A percentile compares a stretch with the other conserved stretches of the same genome.
Conservation (phyloP, 2,329 filamentous ascomycete species). For the Fusarium sambucinum region DNA sequence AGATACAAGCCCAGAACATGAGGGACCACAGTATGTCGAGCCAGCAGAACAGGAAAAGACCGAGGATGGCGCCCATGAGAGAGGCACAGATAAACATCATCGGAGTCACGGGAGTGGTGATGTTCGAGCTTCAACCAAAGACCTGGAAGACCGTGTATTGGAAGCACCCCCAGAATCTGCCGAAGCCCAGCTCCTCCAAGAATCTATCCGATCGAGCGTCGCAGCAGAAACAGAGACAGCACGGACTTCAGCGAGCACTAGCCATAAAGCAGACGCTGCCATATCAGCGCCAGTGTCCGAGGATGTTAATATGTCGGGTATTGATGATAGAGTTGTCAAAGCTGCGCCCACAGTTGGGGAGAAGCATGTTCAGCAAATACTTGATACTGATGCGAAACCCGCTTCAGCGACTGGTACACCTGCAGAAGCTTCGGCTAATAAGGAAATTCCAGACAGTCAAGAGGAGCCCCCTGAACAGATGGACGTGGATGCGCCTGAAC, state of each 20-base stretch:
- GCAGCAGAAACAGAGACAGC: conserved; percentile 30
- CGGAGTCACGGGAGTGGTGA: conserved; percentile 4
- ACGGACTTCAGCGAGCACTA: conserved; percentile 3
- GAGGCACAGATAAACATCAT: conserved; percentile 40
- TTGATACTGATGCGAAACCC: neutral
- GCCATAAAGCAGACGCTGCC: conserved; percentile 10
- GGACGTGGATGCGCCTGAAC: conserved; percentile 52
- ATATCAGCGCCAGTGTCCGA: conserved; percentile 6
- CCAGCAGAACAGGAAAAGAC: conserved; percentile 60
- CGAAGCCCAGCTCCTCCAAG: conserved; percentile 61
- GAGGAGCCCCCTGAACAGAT: conserved; percentile 51
- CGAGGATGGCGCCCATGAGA: conserved; percentile 53
- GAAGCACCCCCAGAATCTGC: conserved; percentile 48
- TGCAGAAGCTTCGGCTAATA: conserved; percentile 9
- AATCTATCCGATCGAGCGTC: conserved; percentile 53
- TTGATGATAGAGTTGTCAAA: conserved; percentile 1
- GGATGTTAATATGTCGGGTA: conserved; percentile 16
- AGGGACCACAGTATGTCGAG: conserved; percentile 68
- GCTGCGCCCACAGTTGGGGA: conserved; percentile 8
- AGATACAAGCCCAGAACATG: conserved; percentile 79
- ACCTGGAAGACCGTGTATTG: conserved; percentile 41
- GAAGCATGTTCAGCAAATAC: conserved; percentile 1
- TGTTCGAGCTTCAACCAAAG: conserved; percentile 29
- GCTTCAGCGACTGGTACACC: conserved; percentile 3
- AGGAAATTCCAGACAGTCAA: conserved; percentile 55